Conservation (phyloP, 1,284 basidiomycete genomes). For the Ganoderma lucidum region DNA sequence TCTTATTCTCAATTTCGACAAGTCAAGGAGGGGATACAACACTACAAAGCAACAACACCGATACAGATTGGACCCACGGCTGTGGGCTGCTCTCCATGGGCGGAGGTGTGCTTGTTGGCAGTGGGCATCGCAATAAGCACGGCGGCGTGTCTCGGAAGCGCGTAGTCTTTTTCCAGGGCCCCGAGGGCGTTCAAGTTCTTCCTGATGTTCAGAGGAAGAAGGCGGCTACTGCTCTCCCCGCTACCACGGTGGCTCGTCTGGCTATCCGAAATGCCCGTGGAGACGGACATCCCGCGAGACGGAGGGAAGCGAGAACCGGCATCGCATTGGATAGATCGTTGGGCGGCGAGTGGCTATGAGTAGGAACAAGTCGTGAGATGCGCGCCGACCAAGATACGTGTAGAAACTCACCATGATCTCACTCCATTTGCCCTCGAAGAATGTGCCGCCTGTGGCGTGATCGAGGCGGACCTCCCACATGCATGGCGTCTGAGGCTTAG, state of each 20-base stretch:
- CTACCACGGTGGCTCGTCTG: background rate
- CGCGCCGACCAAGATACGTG: background rate
- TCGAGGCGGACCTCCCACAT: constrained; percentile 20
- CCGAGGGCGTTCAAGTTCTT: background rate
- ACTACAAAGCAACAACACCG: background rate
- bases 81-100: background rate
- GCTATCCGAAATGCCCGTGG: background rate
- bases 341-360: background rate
- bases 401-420: constrained; percentile 17
- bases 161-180: background rate
- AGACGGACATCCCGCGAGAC: background rate
- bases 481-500: constrained; percentile 8
- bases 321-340: background rate
- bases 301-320: background rate
- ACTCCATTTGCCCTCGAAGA: constrained; percentile 7
- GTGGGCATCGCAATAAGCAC: constrained; percentile 9
- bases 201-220: background rate
- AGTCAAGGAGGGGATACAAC: background rate
- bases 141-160: background rate
- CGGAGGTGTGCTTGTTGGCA: background rate
- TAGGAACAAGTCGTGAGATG: background rate
- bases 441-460: background rate
- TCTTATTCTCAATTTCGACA: background rate
- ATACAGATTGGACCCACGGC: background rate
- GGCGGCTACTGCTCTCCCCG: background rate